Conservation (phyloP, 768 basidiomycete genomes). For the Dentipellis sp. region DNA sequence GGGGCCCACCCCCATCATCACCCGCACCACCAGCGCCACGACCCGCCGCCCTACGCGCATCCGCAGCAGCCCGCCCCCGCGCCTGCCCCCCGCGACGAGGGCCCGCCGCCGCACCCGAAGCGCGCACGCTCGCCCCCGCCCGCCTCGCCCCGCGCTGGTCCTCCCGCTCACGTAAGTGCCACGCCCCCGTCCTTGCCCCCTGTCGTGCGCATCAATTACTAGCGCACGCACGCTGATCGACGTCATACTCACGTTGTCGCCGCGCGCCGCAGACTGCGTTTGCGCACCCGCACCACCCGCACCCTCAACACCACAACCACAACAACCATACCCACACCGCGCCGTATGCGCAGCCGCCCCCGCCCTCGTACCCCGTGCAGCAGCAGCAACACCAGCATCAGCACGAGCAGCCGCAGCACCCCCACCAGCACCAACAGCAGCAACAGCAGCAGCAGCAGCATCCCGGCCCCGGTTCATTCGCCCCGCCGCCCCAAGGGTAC, state of each 20-base stretch:
- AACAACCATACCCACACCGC: slow-evolving; percentile 20
- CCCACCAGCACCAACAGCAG: slow-evolving; percentile 35
- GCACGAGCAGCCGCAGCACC: slow-evolving; percentile 23
- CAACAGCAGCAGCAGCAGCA: slow-evolving; percentile 17
- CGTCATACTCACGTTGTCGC: slow-evolving; percentile 7
- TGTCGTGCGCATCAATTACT: slow-evolving; percentile 5
- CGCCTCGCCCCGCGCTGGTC: too few relatives aligned
- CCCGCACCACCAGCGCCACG: slow-evolving; percentile 17
- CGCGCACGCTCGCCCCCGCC: neutral
- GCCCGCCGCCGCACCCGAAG: slow-evolving; percentile 21
- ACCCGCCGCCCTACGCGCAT: slow-evolving; percentile 39
- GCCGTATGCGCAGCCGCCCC: slow-evolving; percentile 35
- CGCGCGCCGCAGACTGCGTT: slow-evolving; percentile 30
- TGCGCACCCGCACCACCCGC: slow-evolving; percentile 4
- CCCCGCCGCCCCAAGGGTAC: slow-evolving; percentile 32
- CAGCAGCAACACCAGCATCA: too few relatives aligned
- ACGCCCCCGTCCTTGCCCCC: too few relatives aligned
- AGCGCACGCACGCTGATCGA: neutral
- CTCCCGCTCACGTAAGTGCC: slow-evolving; percentile 36
- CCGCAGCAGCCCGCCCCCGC: slow-evolving; percentile 1
- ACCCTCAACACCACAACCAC: too few relatives aligned
- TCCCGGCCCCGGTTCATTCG: slow-evolving; percentile 18
- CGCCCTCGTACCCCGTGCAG: slow-evolving; percentile 27
- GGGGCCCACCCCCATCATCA: slow-evolving; percentile 15
- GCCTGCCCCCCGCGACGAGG: slow-evolving; percentile 21